These are phyloP conservation scores for Astragalus membranaceus DNA, from an alignment of 306 rosid genomes.

Conservation along the genomic window DNA sequence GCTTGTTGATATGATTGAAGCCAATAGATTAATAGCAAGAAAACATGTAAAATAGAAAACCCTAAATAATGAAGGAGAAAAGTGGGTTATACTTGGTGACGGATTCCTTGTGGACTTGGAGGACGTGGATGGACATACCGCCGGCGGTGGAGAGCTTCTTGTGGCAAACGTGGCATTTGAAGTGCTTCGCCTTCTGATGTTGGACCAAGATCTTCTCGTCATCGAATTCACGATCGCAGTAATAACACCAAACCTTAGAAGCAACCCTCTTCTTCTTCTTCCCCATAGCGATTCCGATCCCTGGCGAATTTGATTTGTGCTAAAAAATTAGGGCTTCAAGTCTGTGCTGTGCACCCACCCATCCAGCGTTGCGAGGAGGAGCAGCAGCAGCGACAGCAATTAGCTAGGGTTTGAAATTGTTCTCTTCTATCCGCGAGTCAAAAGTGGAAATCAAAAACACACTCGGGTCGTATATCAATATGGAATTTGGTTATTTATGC, in stretches of 20 bases:
- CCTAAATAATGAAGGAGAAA: neutral
- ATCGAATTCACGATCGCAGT: slow-evolving; percentile 96
- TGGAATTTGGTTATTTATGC: neutral
- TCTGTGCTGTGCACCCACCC: neutral
- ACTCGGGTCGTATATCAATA: neutral
- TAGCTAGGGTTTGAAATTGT: slow-evolving; percentile 20
- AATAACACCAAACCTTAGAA: slow-evolving; percentile 97
- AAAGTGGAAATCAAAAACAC: neutral
- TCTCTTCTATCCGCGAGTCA: neutral
- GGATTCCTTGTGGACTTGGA: slow-evolving; percentile 95
- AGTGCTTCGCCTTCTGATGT: slow-evolving; percentile 99
- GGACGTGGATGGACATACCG: slow-evolving; percentile 98
- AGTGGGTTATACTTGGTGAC: slow-evolving; percentile 65
- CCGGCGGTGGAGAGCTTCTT: slow-evolving; percentile 99
- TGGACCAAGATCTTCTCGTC: slow-evolving; percentile 98
- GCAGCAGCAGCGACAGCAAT: neutral
- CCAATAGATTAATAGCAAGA: neutral
- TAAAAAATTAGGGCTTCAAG: neutral
- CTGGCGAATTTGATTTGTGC: neutral
- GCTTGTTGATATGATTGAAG: neutral
- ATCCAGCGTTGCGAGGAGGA: neutral
- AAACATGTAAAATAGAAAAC: neutral
- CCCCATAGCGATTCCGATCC: slow-evolving; percentile 37
- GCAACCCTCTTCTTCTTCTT: slow-evolving; percentile 96
- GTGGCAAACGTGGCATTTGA: slow-evolving; percentile 96